Base-by-base conservation (phyloP, 164 flowering plant genomes). In the Umbilicus rupestris region DNA sequence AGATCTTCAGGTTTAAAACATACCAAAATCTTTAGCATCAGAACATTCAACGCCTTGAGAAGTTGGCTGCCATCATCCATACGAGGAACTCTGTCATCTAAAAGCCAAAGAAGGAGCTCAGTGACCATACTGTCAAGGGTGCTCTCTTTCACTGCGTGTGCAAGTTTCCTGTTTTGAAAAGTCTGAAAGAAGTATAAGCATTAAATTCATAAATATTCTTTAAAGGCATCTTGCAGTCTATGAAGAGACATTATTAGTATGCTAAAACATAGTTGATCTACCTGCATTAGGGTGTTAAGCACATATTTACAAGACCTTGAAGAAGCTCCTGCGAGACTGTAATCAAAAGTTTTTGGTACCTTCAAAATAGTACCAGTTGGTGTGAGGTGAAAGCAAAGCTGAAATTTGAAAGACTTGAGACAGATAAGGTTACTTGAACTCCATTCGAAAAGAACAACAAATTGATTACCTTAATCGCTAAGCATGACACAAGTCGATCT, bases 61-160 rank as follows among this genome's bases (percentile, higher is more conserved):
- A 95, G 96, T 71, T 88, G 97, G 75, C 96, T 86, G 30, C 99
- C 99, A 79, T 95, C 99, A 78, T 95, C 97, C 97, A 95, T 95
- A 64, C 77, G 82, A 1, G 92, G 96, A 73, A 95, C 97, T 71
- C 99, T 77, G 76, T 92, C 97, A 87, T 95, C 99, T 76, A 95
- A 79, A 68, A 95, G 97, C 97, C 99, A 89, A 57, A 95, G 90
- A 49, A 95, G 82, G 67, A 95, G 97, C 75, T 95, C 99, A 10
- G 96, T 88, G 62, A 95, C 88, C 50, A 95, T 89, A 73, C 77
- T 83, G 78, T 89, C 84, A 55, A 95, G 94, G 20, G 97, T 92
- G 65, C 86, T 80, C 83, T 88, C 96, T 73, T 84, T 89, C 46
- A 95, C 97, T 73, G 97, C 89, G 86, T 92, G 79, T 50, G 99